phyloP scores from a whole-genome alignment of 257 asterid genomes.

The Leonotis leonurus region DNA sequence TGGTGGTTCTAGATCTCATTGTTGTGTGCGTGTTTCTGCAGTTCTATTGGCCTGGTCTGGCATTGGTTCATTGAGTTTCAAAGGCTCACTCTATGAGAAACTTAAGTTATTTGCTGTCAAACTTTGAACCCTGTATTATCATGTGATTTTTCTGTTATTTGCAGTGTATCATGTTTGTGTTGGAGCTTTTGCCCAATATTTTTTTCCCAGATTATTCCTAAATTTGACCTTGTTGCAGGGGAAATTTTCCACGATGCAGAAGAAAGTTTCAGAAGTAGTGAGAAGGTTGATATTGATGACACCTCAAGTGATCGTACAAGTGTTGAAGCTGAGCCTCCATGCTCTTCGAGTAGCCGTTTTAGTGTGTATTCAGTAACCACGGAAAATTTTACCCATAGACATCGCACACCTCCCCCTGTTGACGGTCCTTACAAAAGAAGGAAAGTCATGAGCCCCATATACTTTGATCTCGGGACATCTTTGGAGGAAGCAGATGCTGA shows the following conservation, averaged over 20 bases:
- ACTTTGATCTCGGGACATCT: constrained; percentile 28
- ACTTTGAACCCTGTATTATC: too few species aligned
- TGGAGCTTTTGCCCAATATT: neutral
- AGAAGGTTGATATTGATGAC: constrained; percentile 22
- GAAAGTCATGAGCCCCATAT: constrained; percentile 45
- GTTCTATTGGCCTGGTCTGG: too few species aligned
- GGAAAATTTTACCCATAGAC: constrained; percentile 20
- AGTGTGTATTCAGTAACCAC: constrained; percentile 31
- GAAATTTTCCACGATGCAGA: constrained; percentile 73
- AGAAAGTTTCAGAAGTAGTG: constrained; percentile 36
- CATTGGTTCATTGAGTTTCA: too few species aligned
- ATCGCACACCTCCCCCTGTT: constrained; percentile 58
- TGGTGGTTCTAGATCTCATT: neutral
- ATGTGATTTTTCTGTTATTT: neutral
- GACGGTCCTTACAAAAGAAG: constrained; percentile 63
- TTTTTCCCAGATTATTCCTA: constrained; percentile 10
- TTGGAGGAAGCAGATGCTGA: constrained; percentile 34
- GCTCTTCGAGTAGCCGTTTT: constrained; percentile 40
- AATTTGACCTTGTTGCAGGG: constrained; percentile 41
- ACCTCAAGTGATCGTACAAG: constrained; percentile 7
- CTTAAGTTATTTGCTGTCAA: too few species aligned
- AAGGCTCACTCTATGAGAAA: too few species aligned
- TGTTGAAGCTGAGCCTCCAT: constrained; percentile 41
- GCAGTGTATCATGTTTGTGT: neutral
- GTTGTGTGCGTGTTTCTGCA: neutral